These are phyloP conservation scores for Turritis glabra DNA, from an alignment of 345 rosid genomes.

Conservation along the genomic window DNA sequence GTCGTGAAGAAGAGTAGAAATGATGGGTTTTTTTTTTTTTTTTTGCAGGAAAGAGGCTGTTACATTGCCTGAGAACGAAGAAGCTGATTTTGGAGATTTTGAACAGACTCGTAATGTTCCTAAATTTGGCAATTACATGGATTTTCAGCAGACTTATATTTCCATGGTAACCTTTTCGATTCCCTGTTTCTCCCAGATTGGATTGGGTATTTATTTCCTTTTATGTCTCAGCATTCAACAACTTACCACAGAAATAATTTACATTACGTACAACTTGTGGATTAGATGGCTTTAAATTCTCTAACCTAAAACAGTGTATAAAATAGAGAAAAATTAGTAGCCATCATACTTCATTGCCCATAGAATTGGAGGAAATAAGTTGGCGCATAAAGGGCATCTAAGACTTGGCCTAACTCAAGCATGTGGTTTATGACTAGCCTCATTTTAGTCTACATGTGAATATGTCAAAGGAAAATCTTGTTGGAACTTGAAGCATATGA, in stretches of 20 bases:
- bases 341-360: conserved; percentile 12
- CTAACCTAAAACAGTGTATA: background rate
- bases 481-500: conserved; percentile 9
- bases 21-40: conserved; percentile 28
- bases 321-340: background rate
- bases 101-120: conserved; percentile 55
- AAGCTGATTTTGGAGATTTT: conserved; percentile 54
- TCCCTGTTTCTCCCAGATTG: background rate
- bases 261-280: background rate
- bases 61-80: conserved; percentile 65
- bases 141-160: conserved; percentile 56
- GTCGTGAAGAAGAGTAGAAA: background rate
- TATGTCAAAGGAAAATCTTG: background rate
- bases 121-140: conserved; percentile 42
- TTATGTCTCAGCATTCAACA: background rate
- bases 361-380: conserved; percentile 25
- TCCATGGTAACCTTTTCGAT: conserved; percentile 58
- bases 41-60: conserved; percentile 74
- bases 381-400: conserved; percentile 36
- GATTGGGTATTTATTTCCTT: background rate
- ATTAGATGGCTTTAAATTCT: background rate
- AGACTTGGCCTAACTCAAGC: conserved; percentile 32
- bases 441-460: conserved; percentile 2
- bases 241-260: background rate
- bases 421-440: conserved; percentile 4